These are phyloP conservation scores for Mycena floridula DNA, from an alignment of 768 basidiomycete genomes.

Conservation along the genomic window DNA sequence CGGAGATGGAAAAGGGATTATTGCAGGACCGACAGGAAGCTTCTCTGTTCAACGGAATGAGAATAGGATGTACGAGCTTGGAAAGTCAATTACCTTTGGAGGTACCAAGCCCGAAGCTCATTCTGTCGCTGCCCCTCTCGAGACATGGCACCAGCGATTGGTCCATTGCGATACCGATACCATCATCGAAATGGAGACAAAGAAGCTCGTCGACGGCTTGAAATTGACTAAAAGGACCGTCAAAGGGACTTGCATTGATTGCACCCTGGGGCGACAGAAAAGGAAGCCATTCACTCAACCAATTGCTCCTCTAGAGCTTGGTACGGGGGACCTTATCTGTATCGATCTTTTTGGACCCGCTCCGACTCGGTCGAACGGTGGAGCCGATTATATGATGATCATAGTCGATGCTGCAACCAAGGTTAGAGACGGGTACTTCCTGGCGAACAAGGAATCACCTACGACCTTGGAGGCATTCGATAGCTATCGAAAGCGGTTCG, in stretches of 20 bases:
- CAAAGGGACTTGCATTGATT: neutral
- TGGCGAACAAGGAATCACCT: neutral
- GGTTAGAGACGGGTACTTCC: neutral
- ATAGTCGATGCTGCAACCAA: neutral
- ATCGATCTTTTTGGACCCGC: constrained; percentile 1
- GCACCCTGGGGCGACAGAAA: neutral
- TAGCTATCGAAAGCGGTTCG: neutral
- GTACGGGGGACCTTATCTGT: neutral
- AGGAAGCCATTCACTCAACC: neutral
- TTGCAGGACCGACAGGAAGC: neutral
- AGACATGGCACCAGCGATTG: no score
- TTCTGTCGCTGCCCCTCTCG: no score
- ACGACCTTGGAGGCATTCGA: constrained; percentile 6
- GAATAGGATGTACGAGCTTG: neutral
- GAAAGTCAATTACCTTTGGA: neutral
- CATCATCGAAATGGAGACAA: no score
- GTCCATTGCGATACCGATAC: no score
- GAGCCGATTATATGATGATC: neutral
- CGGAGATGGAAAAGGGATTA: neutral
- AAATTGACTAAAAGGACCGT: neutral
- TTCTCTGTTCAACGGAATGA: no score
- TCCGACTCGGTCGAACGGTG: neutral
- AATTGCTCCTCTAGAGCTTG: neutral
- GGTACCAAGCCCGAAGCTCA: no score
- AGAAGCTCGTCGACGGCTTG: neutral